Percentiles rank a stretch among this genome's conserved stretches.
Conservation (phyloP, 345 rosid genomes). For the Passiflora organensis region DNA sequence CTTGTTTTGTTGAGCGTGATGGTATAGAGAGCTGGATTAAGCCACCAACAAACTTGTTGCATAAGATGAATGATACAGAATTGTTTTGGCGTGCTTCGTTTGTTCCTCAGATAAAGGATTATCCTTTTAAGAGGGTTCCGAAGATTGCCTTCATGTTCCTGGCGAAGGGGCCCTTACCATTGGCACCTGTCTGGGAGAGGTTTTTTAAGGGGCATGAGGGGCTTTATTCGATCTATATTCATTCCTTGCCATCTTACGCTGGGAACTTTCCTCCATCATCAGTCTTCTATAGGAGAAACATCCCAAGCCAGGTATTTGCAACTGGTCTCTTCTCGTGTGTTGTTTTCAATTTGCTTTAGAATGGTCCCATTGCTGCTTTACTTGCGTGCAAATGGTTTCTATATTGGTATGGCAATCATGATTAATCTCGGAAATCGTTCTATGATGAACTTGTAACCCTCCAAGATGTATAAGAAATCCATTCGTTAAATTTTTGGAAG, state of each 20-base stretch:
- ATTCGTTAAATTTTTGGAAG: not conserved
- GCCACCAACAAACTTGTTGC: conserved; percentile 24
- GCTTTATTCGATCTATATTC: conserved; percentile 67
- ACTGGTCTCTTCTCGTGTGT: not conserved
- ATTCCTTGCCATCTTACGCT: conserved; percentile 57
- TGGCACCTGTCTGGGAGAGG: conserved; percentile 89
- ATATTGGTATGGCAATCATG: too few species aligned
- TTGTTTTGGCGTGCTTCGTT: conserved; percentile 85
- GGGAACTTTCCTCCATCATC: conserved; percentile 47
- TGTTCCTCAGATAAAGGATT: conserved; percentile 42
- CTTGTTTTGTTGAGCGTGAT: conserved; percentile 17
- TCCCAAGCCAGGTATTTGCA: conserved; percentile 82
- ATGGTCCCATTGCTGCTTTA: too few species aligned
- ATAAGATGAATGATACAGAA: conserved; percentile 47
- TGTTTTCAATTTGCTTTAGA: not conserved
- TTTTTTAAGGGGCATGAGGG: conserved; percentile 68
- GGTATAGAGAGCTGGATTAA: conserved; percentile 18
- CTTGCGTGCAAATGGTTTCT: too few species aligned
- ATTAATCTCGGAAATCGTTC: too few species aligned
- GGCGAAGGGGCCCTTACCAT: conserved; percentile 77
- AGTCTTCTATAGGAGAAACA: conserved; percentile 64
- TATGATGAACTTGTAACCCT: too few species aligned
- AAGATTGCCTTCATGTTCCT: conserved; percentile 95
- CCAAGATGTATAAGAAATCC: too few species aligned
- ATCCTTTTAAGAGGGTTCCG: conserved; percentile 69